Base-by-base conservation (phyloP, 1,139 yeast species). In the Lodderomyces theae region DNA sequence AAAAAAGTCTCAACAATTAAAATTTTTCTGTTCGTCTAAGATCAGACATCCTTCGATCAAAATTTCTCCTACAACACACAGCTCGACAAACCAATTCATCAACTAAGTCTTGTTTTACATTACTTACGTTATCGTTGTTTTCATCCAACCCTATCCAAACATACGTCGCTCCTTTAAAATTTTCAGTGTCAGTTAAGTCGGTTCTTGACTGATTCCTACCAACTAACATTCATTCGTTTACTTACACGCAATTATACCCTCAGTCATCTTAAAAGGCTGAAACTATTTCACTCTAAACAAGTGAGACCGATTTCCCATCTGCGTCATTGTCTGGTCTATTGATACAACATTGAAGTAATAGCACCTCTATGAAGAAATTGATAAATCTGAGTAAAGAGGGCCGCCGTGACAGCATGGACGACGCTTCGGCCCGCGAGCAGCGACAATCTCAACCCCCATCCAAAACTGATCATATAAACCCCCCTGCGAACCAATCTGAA, bases 161-260 rank as follows among this genome's bases (percentile, higher is more conserved):
- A 28, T 8, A 3, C 4, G 17, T 28, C 31, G 10, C 31, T 28
- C 31, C 4, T 28, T 28, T 26, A 4, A 8, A 7, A 15, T 8
- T 16, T 11, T 15, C 29, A 25, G 16, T 15, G 12, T 25, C 15
- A 15, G 31, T 28, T 28, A 28, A 18, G 15, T 28, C 17, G 13
- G 12, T 17, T 12, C 3, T 10, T 9, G 11, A 28, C 23, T 21
- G n/a, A 8, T 32, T 7, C 17, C 10, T 18, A 35, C 37, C 42
- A 42, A 42, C 41, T 38, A 36, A 13, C 26, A 39, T 42, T 42
- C 42, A 37, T 37, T 39, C 42, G 29, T 30, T 28, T 15, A 25
- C 29, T 12, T 24, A n/a, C n/a, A n/a, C n/a, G n/a, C n/a, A n/a
- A n/a, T n/a, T n/a, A n/a, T n/a, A n/a, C n/a, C n/a, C n/a, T n/a